Evolutionary conservation across 2,329 filamentous ascomycete genomes (phyloP), one percentile per base, ranked within the genome.

Genomic region (Diaporthe sp.): DNA sequence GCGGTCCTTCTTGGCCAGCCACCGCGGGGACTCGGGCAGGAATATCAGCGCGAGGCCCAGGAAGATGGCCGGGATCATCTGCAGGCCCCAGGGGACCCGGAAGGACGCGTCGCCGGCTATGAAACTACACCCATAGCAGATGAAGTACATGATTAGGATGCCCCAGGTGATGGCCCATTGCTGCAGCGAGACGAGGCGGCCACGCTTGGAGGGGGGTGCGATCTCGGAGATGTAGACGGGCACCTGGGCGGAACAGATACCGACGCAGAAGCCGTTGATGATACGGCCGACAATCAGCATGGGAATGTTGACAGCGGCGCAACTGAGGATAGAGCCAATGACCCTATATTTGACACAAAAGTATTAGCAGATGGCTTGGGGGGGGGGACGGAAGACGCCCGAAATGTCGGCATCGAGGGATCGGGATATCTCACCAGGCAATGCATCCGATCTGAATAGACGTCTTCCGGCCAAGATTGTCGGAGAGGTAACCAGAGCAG

Each of bases 201-300:
- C 85, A 50, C 85, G 81, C 77, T 82, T 83, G 75, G 84, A 86
- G 81, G 89, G 78, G 81, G 84, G 86, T 0, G 86, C 89, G 32
- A 93, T 80, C 80, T 94, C 93, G 42, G 91, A 89, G 66, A 94
- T 90, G 81, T 94, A 94, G 73, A 93, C 92, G 0, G 92, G 92
- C 2, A 93, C 92, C 80, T 94, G 91, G 35, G 92, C 91, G 32
- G 92, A 94, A 81, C 90, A 92, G 80, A 94, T 94, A 77, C 93
- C 93, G 75, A 94, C 92, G 63, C 89, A 89, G 77, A 94, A 81
- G 75, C 93, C 93, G 83, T 94, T 94, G 84, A 95, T 90, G 81
- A 93, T 81, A 78, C 93, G 92, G 63, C 92, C 92, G 35, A 89
- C 90, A 63, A 92, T 89, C 30, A 95, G 86, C 93, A 88, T 88